Percentiles rank a stretch among this genome's conserved stretches.
Conservation (phyloP, 176 grass and related monocot genomes). For the Phragmites australis region DNA sequence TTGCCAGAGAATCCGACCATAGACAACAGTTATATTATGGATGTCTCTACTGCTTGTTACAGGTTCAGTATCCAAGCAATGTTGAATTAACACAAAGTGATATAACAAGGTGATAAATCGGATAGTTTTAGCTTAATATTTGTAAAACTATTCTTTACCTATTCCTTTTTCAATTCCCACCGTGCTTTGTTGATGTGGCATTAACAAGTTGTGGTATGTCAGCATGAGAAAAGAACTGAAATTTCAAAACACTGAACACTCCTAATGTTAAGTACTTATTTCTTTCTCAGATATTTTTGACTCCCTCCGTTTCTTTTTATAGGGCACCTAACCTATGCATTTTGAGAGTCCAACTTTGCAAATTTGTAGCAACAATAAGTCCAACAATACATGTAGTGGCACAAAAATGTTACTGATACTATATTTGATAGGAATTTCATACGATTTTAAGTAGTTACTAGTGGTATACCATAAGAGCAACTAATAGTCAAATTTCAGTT, state of each 20-base stretch:
- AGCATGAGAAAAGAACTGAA: too few relatives aligned
- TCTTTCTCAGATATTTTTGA: not conserved
- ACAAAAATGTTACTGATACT: not conserved
- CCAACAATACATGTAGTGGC: not conserved
- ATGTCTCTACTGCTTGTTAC: slow-evolving; percentile 47
- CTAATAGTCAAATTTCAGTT: not conserved
- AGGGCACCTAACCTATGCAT: not conserved
- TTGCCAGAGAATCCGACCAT: slow-evolving; percentile 27
- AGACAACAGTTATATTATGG: slow-evolving; percentile 31
- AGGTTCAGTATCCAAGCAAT: slow-evolving; percentile 96
- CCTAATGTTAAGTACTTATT: too few relatives aligned
- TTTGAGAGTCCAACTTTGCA: not conserved
- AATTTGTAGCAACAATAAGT: slow-evolving; percentile 5
- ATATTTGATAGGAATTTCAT: not conserved
- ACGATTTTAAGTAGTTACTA: not conserved
- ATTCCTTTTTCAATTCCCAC: not conserved
- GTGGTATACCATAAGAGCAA: not conserved
- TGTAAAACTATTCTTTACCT: not conserved
- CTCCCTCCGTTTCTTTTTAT: not conserved
- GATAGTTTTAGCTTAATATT: slow-evolving; percentile 17
- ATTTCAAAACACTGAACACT: too few relatives aligned
- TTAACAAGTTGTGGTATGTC: too few relatives aligned
- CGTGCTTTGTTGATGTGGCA: too few relatives aligned
- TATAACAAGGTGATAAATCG: slow-evolving; percentile 59
- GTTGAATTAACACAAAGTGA: slow-evolving; percentile 72